Base-by-base conservation (phyloP, 1,284 basidiomycete genomes). In the Moniliophthora roreri region DNA sequence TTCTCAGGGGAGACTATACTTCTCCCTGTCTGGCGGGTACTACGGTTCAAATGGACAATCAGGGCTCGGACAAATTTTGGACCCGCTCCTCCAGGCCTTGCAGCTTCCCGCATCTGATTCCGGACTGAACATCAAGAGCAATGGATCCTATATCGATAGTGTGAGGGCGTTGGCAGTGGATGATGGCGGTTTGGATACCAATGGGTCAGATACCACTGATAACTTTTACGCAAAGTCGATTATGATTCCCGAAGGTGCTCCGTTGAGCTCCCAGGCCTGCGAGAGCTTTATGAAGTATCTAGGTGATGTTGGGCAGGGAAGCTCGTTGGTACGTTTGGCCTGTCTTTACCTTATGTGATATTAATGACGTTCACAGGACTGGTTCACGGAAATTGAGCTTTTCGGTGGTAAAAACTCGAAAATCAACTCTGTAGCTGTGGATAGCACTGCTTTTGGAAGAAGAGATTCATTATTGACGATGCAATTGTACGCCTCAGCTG, bases 151-250 rank as follows among this genome's bases (percentile, higher is more conserved):
- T 10, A 52, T 52, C 23, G 50, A 39, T 21, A 52, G 16, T 15
- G 50, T 46, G 2, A 4, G 28, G 20, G 36, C n/a, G n/a, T 23
- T 45, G 40, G 50, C 21, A 13, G 50, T 16, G 11, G 26, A 32
- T 2, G 40, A 42, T 24, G 39, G 37, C 13, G 26, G 24, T n/a
- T 20, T 28, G 24, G 49, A 37, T 26, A 28, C 23, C 16, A 46
- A 32, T 32, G 44, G 44, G 4, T 41, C 41, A 34, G 47, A 48
- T 48, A 24, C 21, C n/a, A 53, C 51, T 10, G 61, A 62, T 46
- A 66, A 62, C 1, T 68, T 68, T 57, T 69, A 63, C 44, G 67
- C 66, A 8, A 67, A 67, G 50, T 57, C 55, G 7, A 28, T 61
- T 4, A 52, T 61, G 34, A 38, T 52, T 9, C 58, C 59, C 0